Evolutionary conservation across 768 basidiomycete species (phyloP), one percentile per base, ranked within the genome.

Genomic region (Dioszegia hungarica): DNA sequence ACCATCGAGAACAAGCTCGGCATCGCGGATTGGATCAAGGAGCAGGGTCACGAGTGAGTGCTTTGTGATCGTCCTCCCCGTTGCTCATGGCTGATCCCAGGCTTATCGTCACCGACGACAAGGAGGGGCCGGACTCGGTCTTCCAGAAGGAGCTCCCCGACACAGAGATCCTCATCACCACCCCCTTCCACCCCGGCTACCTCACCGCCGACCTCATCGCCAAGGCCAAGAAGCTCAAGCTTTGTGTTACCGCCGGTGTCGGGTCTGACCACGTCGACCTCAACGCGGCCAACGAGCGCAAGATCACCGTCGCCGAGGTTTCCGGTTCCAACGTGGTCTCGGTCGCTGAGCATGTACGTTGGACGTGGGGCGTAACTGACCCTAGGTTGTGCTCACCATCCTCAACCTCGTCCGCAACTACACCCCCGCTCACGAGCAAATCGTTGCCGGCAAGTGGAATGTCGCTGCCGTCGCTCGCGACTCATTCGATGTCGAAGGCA

Each of bases 351-450:
- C 65, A 71, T 56, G 71, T 66, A 14, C 36, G 52, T 54, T 20
- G 31, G 14, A 4, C 44, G 28, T 14, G 9, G n/a, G 36, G 11
- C 29, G 27, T 40, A 24, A 31, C 54, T 55, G 54, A 55, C 22
- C 22, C 40, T 62, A 63, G 54, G 68, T 67, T 17, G 46, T 74
- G 38, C 91, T 91, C 89, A 86, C 84, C 75, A 93, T 94, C 64
- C 84, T 94, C 47, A 79, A 89, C 36, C 85, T 93, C 54, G 90
- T 94, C 71, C 84, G 90, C 73, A 94, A 94, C 83, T 91, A 87
- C 66, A 80, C 86, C 15, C 73, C 75, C 14, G 65, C 70, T 9
- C 90, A 92, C 75, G 88, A 92, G 82, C 62, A 78, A 38, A 87
- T 90, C 62, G 83, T 88, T 64, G 81, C 82, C 31, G 88, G 89